Conservation (phyloP, 1,284 basidiomycete genomes). For the Cryptococcus depauperatus region DNA sequence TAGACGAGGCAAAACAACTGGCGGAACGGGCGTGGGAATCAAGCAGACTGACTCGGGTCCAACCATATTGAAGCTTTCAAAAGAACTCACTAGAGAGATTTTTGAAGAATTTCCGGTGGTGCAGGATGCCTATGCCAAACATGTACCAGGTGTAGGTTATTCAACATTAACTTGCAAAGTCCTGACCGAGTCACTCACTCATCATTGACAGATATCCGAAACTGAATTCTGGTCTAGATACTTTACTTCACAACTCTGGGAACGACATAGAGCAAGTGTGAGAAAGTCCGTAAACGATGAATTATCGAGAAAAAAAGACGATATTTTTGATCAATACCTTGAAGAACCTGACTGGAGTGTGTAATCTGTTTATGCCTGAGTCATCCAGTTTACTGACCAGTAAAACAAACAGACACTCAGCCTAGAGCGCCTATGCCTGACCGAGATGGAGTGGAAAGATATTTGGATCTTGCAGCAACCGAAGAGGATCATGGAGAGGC, state of each 20-base stretch:
- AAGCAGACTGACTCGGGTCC: constrained; percentile 50
- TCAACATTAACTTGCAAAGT: not conserved
- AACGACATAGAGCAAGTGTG: constrained; percentile 85
- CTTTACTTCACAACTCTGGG: constrained; percentile 90
- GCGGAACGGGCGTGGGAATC: constrained; percentile 40
- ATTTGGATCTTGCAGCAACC: constrained; percentile 80
- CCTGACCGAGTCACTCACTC: not conserved
- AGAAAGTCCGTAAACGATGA: constrained; percentile 52
- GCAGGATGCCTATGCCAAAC: constrained; percentile 80
- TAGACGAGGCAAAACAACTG: constrained; percentile 25
- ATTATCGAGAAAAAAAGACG: constrained; percentile 79
- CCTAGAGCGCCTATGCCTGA: constrained; percentile 63
- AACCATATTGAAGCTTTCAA: constrained; percentile 64
- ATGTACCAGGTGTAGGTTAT: constrained; percentile 58
- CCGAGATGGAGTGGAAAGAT: constrained; percentile 55
- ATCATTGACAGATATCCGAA: constrained; percentile 60
- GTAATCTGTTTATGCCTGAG: constrained; percentile 20
- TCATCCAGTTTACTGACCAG: not conserved
- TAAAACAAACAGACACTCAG: constrained; percentile 60
- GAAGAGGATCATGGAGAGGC: constrained; percentile 85
- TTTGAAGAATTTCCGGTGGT: constrained; percentile 98
- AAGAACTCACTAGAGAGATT: constrained; percentile 86
- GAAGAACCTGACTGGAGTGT: constrained; percentile 88
- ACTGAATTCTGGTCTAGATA: constrained; percentile 94
- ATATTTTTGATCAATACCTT: constrained; percentile 91